Percentiles rank a stretch among this genome's conserved stretches.
Conservation (phyloP, 129 eudicot genomes). For the Scalesia atractyloides region DNA sequence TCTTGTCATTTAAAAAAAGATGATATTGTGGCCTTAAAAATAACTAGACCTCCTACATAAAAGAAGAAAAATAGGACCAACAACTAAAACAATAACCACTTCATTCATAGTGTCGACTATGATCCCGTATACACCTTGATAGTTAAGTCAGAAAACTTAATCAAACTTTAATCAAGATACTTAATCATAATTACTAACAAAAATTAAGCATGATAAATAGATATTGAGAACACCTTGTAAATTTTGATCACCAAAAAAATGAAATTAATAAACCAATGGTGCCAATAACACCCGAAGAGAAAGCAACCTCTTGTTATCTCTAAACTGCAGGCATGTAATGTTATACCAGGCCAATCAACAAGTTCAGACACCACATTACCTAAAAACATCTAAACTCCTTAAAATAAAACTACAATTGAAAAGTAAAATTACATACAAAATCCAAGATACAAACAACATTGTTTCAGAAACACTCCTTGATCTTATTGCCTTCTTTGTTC, state of each 20-base stretch:
- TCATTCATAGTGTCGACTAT: too few relatives aligned
- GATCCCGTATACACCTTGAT: too few relatives aligned
- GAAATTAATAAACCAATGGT: neutral
- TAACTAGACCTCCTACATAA: too few relatives aligned
- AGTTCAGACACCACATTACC: slow-evolving; percentile 23
- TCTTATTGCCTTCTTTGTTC: slow-evolving; percentile 91
- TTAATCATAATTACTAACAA: too few relatives aligned
- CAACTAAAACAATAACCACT: too few relatives aligned
- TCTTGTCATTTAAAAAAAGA: too few relatives aligned
- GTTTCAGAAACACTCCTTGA: slow-evolving; percentile 82
- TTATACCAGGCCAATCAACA: slow-evolving; percentile 21
- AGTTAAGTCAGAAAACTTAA: too few relatives aligned
- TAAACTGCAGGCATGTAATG: slow-evolving; percentile 22
- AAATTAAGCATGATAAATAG: too few relatives aligned
- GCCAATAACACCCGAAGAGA: neutral
- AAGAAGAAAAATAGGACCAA: too few relatives aligned
- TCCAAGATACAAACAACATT: slow-evolving; percentile 76
- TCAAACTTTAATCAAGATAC: too few relatives aligned
- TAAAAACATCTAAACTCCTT: slow-evolving; percentile 21
- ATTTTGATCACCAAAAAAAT: neutral
- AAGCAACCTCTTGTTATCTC: slow-evolving; percentile 10
- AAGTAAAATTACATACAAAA: slow-evolving; percentile 55
- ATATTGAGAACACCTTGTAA: too few relatives aligned
- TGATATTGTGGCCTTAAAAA: too few relatives aligned
- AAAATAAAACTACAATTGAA: neutral